Evolutionary conservation across 2,329 filamentous ascomycete species (phyloP).

Genomic region (Plenodomus tracheiphilus): DNA sequence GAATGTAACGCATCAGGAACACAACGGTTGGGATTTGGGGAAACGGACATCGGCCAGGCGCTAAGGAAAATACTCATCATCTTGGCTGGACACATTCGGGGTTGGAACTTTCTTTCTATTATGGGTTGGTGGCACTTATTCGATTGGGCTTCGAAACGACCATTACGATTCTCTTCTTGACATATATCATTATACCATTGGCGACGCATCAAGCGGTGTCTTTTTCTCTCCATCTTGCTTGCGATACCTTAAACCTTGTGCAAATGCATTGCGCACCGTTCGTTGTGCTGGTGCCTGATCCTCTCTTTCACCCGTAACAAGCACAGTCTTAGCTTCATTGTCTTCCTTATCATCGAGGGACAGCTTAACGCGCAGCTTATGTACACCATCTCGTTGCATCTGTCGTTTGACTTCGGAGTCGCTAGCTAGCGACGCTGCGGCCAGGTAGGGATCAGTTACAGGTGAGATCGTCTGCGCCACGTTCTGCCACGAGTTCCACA

Average conservation of each 20-base stretch:
- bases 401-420: too few relatives aligned
- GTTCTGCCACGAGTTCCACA: too few relatives aligned
- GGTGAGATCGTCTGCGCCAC: too few relatives aligned
- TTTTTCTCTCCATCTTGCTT: neutral
- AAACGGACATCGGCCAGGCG: neutral
- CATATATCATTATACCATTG: neutral
- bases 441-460: too few relatives aligned
- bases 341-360: too few relatives aligned
- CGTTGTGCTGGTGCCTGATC: neutral
- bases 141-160: neutral
- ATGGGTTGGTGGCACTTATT: neutral
- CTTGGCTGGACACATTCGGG: neutral
- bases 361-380: too few relatives aligned
- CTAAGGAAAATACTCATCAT: neutral
- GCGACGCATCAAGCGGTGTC: neutral
- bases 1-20: neutral
- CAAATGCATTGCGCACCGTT: neutral
- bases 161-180: slow-evolving; percentile 3
- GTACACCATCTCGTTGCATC: neutral
- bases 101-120: neutral
- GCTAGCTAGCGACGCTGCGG: too few relatives aligned
- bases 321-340: too few relatives aligned
- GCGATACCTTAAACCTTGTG: neutral
- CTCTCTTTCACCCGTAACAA: neutral
- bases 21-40: neutral